phyloP scores from a whole-genome alignment of 495 filamentous ascomycete species.

The Penicillium salamii region DNA sequence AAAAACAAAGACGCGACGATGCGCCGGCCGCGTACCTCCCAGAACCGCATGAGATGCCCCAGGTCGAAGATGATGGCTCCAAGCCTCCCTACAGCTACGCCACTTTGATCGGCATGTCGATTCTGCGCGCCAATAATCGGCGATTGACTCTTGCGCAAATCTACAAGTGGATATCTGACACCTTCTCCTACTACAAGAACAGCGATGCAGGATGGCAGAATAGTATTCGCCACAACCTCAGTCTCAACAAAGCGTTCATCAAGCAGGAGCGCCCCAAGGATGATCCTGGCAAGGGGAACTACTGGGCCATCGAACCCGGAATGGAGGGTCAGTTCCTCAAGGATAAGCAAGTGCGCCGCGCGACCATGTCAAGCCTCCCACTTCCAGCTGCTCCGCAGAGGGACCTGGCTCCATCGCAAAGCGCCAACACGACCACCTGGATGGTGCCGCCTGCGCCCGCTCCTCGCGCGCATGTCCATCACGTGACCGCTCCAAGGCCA shows the following conservation, averaged over 20 bases:
- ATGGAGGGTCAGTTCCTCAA: conserved; percentile 85
- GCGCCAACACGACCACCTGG: conserved; percentile 38
- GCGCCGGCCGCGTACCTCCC: conserved; percentile 53
- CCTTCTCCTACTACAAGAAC: conserved; percentile 80
- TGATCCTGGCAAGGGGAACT: conserved; percentile 97
- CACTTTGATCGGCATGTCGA: conserved; percentile 94
- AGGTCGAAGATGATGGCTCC: conserved; percentile 77
- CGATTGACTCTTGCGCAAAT: conserved; percentile 93
- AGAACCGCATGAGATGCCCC: conserved; percentile 72
- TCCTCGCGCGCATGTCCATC: conserved; percentile 17
- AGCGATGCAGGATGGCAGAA: conserved; percentile 94
- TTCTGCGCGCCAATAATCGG: conserved; percentile 79
- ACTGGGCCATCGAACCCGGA: conserved; percentile 90
- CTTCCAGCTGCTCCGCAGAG: conserved; percentile 36
- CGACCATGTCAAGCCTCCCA: conserved; percentile 47
- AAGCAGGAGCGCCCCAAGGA: conserved; percentile 96
- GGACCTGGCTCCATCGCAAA: conserved; percentile 27
- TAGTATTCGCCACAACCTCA: conserved; percentile 98
- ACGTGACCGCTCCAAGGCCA: conserved; percentile 15
- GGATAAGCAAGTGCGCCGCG: conserved; percentile 66
- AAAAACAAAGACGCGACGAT: conserved; percentile 57
- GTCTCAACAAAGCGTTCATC: conserved; percentile 93
- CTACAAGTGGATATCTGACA: conserved; percentile 98
- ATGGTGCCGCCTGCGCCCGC: conserved; percentile 32
- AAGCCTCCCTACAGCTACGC: conserved; percentile 95